Base-by-base conservation (phyloP, 2,329 filamentous ascomycete genomes). In the Fusarium duplospermum region DNA sequence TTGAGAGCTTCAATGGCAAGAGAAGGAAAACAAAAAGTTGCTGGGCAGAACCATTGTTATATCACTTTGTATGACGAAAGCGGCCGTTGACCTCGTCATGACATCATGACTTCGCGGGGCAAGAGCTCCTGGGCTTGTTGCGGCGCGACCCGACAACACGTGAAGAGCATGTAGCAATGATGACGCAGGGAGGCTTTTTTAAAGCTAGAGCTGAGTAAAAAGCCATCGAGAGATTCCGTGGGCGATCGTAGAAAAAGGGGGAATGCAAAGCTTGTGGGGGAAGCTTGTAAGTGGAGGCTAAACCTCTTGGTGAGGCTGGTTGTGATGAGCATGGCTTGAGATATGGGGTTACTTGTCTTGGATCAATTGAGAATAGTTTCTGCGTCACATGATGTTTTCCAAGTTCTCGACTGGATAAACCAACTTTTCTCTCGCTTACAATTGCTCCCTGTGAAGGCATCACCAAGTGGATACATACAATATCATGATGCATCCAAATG, bases 71-170 rank as follows among this genome's bases (percentile, higher is more conserved):
- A 78, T 76, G 75, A 70, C 62, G 67, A 38, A 57, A 50, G 20
- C 27, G 69, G 57, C 65, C 63, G 57, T 69, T 71, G 70, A 69
- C 68, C 58, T 71, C 59, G 60, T 52, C 62, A 79, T 79, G 77
- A 79, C 78, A 76, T 79, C 77, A 79, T 76, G 38, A 59, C 66
- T 62, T 54, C 63, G 75, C 60, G 72, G 74, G 76, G 68, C 69
- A 71, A 35, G 64, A 72, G 61, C 70, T 76, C 58, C 61, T 76
- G 66, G 27, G 47, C 47, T 31, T 29, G 20, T 63, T 64, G 69
- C 72, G 68, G 70, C 54, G 67, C 70, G 65, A 70, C 71, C 45
- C 65, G 56, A 52, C 33, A 35, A 35, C 72, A 75, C 71, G 77
- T 76, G 76, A 70, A 70, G 67, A 27, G 45, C 11, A 73, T 72